Conservation (phyloP, 1,284 basidiomycete species). For the Malassezia yamatoensis region DNA sequence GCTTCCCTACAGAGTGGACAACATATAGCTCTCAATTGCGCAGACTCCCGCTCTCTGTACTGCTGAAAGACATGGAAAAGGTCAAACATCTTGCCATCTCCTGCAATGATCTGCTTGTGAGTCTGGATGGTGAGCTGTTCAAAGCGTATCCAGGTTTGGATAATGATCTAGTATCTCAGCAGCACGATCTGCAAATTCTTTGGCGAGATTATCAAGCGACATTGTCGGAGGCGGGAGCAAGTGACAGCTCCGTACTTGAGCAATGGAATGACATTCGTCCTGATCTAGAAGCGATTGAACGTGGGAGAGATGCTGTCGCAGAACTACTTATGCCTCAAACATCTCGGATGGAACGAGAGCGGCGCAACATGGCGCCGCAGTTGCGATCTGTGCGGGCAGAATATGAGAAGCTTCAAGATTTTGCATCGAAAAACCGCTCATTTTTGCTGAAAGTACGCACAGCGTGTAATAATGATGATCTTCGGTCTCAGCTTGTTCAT, state of each 20-base stretch:
- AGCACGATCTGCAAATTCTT: slow-evolving; percentile 25
- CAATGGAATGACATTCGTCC: slow-evolving; percentile 26
- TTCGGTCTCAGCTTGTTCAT: slow-evolving; percentile 6
- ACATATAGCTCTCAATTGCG: slow-evolving; percentile 53
- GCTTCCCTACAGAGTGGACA: slow-evolving; percentile 69
- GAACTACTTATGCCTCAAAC: slow-evolving; percentile 19
- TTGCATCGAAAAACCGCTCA: slow-evolving; percentile 53
- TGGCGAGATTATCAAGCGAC: slow-evolving; percentile 26
- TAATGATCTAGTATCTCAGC: slow-evolving; percentile 55
- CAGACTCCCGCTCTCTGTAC: background rate
- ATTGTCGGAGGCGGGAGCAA: slow-evolving; percentile 26
- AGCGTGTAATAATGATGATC: slow-evolving; percentile 3
- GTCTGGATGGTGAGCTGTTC: slow-evolving; percentile 55
- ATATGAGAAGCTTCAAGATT: slow-evolving; percentile 70
- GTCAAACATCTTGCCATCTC: slow-evolving; percentile 61
- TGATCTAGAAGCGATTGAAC: slow-evolving; percentile 18
- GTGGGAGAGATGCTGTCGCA: slow-evolving; percentile 6
- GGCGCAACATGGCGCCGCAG: background rate
- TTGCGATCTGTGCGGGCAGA: slow-evolving; percentile 62
- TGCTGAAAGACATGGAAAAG: slow-evolving; percentile 55
- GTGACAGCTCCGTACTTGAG: slow-evolving; percentile 52
- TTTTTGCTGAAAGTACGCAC: slow-evolving; percentile 61
- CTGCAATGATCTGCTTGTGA: slow-evolving; percentile 58
- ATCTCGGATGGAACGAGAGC: slow-evolving; percentile 7
- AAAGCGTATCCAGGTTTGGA: slow-evolving; percentile 47